Evolutionary conservation across 129 eudicot genomes (phyloP).

Genomic region (Arctium lappa): DNA sequence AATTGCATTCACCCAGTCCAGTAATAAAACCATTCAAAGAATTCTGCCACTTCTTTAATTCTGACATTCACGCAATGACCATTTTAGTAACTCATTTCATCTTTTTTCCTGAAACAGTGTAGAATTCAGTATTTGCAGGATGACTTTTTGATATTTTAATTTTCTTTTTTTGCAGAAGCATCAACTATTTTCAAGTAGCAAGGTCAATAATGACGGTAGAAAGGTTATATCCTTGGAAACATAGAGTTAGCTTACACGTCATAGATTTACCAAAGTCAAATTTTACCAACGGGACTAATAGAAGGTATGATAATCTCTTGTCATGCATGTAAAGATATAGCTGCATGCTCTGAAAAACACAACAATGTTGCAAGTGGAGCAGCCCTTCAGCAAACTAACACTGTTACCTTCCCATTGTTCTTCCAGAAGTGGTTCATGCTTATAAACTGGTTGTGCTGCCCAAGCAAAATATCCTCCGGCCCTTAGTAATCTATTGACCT

Average conservation of each 20-base stretch:
- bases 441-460: slow-evolving; percentile 99
- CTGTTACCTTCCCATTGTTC: slow-evolving; percentile 92
- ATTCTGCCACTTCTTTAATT: not conserved
- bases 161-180: not conserved
- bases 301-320: not conserved
- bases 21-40: not conserved
- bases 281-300: not conserved
- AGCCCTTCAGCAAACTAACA: not conserved
- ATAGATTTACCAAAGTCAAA: not conserved
- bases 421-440: slow-evolving; percentile 89
- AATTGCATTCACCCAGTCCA: not conserved
- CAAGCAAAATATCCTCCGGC: slow-evolving; percentile 97
- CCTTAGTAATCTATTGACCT: slow-evolving; percentile 91
- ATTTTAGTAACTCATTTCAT: not conserved
- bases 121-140: not conserved
- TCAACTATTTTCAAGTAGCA: not conserved
- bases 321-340: not conserved
- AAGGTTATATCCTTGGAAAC: not conserved
- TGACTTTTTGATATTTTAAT: not conserved
- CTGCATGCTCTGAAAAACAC: not conserved
- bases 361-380: not conserved
- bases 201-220: not conserved
- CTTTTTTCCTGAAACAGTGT: not conserved
- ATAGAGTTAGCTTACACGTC: not conserved
- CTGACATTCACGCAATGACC: not conserved